These are phyloP conservation scores for Berkeleyomyces rouxiae DNA, from an alignment of 2,329 filamentous ascomycete species.

Conservation along the genomic window DNA sequence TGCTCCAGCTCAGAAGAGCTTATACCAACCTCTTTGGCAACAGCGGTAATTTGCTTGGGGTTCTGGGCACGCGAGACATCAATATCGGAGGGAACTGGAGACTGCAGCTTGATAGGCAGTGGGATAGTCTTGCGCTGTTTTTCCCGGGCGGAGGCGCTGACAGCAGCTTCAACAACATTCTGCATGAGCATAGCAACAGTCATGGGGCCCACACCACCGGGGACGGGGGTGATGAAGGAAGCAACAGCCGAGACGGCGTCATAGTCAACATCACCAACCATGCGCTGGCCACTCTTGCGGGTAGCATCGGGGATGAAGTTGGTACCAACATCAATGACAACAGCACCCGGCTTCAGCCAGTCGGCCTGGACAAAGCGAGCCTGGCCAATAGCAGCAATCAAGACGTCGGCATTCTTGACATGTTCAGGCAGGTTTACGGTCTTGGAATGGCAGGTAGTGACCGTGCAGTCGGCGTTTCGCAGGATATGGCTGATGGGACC, in stretches of 20 bases:
- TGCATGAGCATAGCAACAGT: constrained; percentile 95
- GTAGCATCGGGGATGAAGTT: constrained; percentile 83
- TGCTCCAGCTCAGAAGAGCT: constrained; percentile 79
- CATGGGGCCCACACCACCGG: constrained; percentile 95
- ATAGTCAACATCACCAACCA: constrained; percentile 92
- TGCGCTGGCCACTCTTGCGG: constrained; percentile 80
- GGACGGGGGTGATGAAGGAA: constrained; percentile 87
- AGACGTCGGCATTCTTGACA: constrained; percentile 70
- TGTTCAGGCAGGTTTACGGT: constrained; percentile 57
- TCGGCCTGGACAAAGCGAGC: constrained; percentile 81
- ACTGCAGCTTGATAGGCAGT: constrained; percentile 62
- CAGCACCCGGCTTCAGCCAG: constrained; percentile 86
- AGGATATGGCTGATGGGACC: constrained; percentile 92
- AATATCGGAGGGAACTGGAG: constrained; percentile 89
- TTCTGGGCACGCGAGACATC: constrained; percentile 75
- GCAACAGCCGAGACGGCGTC: constrained; percentile 71
- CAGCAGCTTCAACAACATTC: constrained; percentile 81
- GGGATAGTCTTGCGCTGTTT: constrained; percentile 66
- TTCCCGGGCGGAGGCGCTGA: constrained; percentile 64
- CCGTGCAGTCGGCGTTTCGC: constrained; percentile 89
- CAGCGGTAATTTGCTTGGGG: constrained; percentile 75
- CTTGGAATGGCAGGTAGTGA: constrained; percentile 88
- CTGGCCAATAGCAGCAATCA: constrained; percentile 83
- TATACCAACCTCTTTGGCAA: constrained; percentile 80
- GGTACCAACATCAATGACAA: constrained; percentile 94